Base-by-base conservation (phyloP, 495 filamentous ascomycete genomes). In the Paragyromitra xinjiangensis region DNA sequence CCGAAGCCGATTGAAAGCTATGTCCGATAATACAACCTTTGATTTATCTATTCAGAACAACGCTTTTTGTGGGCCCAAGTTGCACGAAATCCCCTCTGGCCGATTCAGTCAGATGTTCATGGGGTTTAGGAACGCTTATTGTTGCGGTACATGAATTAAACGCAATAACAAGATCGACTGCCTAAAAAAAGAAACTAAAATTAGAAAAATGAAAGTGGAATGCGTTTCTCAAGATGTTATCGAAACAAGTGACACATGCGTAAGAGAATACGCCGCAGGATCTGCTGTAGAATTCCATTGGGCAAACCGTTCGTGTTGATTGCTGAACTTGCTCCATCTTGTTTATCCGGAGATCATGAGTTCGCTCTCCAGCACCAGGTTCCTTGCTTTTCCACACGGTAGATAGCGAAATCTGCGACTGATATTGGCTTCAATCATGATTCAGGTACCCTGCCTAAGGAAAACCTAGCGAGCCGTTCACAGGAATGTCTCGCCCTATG, bases 201-300 rank as follows among this genome's bases (percentile, higher is more conserved):
- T 64, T 77, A 77, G 70, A 73, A 50, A 50, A 50, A 59, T 61
- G 55, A 5, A 59, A 37, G 48, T 44, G 14, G 19, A 67, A 73
- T 42, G 62, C 65, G 61, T 73, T 77, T 73, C 69, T 64, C 50
- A 37, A 29, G 59, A 58, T 53, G 12, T 59, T 73, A 63, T 72
- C 73, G 59, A 72, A 76, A 72, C 61, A 76, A 73, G 69, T 65
- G 71, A 73, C 69, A 71, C 66, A 77, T 66, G 69, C 22, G 69
- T 56, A 44, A 77, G 69, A 66, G 61, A 66, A 48, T 65, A 48
- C 53, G 50, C 56, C 69, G 61, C 48, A 48, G 42, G 44, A 34
- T 24, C 56, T 50, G 29, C n/a, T 61, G 24, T 50, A 34, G 44
- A 50, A 37, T 42, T 61, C 61, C 29, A 73, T 64, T 77, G 69